Evolutionary conservation across 257 asterid species (phyloP).

Genomic region (Solanum commersonii): DNA sequence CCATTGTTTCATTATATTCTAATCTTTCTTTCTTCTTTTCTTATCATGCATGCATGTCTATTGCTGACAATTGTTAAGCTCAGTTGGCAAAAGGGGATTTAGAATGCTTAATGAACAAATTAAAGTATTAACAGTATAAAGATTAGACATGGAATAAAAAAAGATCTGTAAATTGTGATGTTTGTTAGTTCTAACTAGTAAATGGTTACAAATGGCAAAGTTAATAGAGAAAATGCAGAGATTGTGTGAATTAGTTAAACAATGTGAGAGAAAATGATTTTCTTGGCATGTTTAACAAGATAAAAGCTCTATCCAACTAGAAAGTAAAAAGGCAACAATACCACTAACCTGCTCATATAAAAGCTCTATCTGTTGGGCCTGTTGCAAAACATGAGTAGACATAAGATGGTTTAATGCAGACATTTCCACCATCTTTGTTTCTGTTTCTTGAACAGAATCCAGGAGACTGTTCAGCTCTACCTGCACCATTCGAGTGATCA

Average conservation of each 20-base stretch:
- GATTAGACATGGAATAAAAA: neutral
- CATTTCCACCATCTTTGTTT: conserved; percentile 88
- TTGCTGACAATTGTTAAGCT: neutral
- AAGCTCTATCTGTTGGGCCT: conserved; percentile 86
- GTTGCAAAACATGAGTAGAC: conserved; percentile 91
- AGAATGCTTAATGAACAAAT: neutral
- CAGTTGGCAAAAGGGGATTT: neutral
- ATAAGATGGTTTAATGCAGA: conserved; percentile 90
- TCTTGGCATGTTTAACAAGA: neutral
- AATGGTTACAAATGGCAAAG: neutral
- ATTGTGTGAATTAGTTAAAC: neutral
- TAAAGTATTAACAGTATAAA: neutral
- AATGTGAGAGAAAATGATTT: neutral
- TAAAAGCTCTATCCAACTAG: neutral
- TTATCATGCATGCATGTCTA: neutral
- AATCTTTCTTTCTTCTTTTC: neutral
- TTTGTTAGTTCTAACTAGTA: neutral
- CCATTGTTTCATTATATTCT: neutral
- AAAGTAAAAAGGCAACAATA: neutral
- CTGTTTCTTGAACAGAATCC: conserved; percentile 85
- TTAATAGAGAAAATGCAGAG: neutral
- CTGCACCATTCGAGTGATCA: conserved; percentile 21
- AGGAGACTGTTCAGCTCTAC: conserved; percentile 74
- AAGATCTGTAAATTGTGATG: neutral
- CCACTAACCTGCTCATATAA: conserved; percentile 69